Conservation (phyloP, 371 early-diverging fungal genomes). For the Apophysomyces ossiformis region DNA sequence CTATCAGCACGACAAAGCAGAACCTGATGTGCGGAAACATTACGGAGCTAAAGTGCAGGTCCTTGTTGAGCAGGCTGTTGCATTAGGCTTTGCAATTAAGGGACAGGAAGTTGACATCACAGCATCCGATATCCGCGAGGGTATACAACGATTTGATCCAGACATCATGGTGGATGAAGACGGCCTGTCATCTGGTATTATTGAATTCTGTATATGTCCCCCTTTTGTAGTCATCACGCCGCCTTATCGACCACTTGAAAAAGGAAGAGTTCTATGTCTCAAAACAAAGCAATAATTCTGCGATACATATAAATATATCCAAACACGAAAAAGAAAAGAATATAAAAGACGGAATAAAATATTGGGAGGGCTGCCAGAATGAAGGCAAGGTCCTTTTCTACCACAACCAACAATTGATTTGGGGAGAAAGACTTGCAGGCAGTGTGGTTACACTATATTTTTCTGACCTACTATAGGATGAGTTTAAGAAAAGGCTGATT, state of each 20-base stretch:
- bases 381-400: too few species aligned
- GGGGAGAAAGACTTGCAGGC: too few species aligned
- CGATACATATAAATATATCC: neutral
- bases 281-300: neutral
- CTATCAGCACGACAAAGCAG: conserved; percentile 24
- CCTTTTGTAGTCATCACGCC: conserved; percentile 43
- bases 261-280: conserved; percentile 46
- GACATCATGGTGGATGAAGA: conserved; percentile 47
- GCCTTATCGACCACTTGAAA: conserved; percentile 33
- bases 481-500: too few species aligned
- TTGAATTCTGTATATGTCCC: conserved; percentile 52
- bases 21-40: conserved; percentile 23
- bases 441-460: too few species aligned
- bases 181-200: conserved; percentile 35
- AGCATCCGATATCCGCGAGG: conserved; percentile 39
- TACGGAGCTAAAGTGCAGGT: conserved; percentile 36
- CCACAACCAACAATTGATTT: too few species aligned
- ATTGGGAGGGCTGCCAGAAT: neutral
- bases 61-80: conserved; percentile 40
- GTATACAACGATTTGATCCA: conserved; percentile 38
- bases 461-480: too few species aligned
- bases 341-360: neutral
- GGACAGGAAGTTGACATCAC: conserved; percentile 51
- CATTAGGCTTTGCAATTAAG: conserved; percentile 48
- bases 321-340: neutral